phyloP scores from a whole-genome alignment of 192 early-diverging fungal genomes.

The Coemansia sp. region DNA sequence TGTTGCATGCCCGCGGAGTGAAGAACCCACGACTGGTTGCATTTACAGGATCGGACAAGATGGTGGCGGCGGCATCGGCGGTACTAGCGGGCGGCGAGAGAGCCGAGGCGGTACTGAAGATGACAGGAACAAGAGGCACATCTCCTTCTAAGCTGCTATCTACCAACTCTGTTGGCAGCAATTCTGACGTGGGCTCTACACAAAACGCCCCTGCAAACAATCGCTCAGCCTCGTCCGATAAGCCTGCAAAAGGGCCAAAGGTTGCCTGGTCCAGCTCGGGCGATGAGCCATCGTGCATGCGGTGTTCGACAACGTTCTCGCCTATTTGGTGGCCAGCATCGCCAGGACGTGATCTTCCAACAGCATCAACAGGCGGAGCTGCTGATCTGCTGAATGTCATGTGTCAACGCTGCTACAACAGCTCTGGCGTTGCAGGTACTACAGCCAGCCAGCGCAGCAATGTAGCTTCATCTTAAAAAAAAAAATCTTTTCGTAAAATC shows the following conservation, averaged over 20 bases:
- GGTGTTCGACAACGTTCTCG: slow-evolving; percentile 30
- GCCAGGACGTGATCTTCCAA: background rate
- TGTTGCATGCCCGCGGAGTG: slow-evolving; percentile 14
- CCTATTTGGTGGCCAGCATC: slow-evolving; percentile 49
- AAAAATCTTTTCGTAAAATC: background rate
- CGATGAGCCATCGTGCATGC: slow-evolving; percentile 27
- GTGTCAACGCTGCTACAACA: slow-evolving; percentile 46
- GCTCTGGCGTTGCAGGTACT: slow-evolving; percentile 3
- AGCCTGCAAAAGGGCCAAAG: background rate
- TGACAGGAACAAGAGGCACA: background rate
- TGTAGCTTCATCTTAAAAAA: slow-evolving; percentile 4
- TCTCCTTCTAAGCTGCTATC: slow-evolving; percentile 6
- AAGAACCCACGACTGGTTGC: background rate
- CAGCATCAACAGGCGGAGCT: background rate
- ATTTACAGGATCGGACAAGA: background rate
- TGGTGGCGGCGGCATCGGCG: background rate
- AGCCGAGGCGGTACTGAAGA: background rate
- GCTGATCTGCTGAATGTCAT: slow-evolving; percentile 15
- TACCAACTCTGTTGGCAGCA: background rate
- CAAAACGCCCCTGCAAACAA: background rate
- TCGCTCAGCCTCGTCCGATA: background rate
- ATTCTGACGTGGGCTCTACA: background rate
- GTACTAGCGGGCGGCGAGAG: background rate
- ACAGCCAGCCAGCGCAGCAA: background rate
- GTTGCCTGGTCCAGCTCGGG: slow-evolving; percentile 29